Evolutionary conservation across 768 basidiomycete species (phyloP).

Genomic region (Paxillus involutus): DNA sequence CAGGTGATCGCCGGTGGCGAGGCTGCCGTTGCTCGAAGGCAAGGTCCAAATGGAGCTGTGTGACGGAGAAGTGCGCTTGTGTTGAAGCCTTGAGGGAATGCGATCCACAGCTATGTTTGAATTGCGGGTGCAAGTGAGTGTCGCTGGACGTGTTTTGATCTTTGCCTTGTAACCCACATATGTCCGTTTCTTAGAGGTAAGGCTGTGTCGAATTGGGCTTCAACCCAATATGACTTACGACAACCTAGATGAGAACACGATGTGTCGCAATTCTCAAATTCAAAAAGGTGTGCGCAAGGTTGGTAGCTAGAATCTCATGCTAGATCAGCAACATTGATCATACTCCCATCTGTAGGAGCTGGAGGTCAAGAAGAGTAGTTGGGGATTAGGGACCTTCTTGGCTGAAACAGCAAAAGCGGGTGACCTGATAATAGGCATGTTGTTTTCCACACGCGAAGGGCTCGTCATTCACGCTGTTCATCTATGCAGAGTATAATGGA

Average conservation of each 20-base stretch:
- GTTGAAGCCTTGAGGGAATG: slow-evolving; percentile 54
- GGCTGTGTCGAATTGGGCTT: not conserved
- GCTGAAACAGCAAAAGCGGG: slow-evolving; percentile 40
- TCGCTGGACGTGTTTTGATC: not conserved
- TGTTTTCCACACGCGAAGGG: not conserved
- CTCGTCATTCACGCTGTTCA: not conserved
- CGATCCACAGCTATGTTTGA: slow-evolving; percentile 61
- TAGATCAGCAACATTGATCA: not conserved
- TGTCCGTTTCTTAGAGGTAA: slow-evolving; percentile 23
- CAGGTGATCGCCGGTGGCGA: slow-evolving; percentile 54
- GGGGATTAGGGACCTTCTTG: slow-evolving; percentile 58
- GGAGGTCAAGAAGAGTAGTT: slow-evolving; percentile 42
- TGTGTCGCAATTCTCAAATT: slow-evolving; percentile 50
- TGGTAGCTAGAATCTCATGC: not conserved
- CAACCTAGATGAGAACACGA: slow-evolving; percentile 27
- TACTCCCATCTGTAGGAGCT: slow-evolving; percentile 32
- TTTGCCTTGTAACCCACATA: not conserved
- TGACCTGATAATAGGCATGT: slow-evolving; percentile 48
- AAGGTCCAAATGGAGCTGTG: slow-evolving; percentile 31
- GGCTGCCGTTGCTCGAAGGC: slow-evolving; percentile 53
- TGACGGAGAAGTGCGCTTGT: slow-evolving; percentile 53
- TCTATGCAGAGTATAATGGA: slow-evolving; percentile 59
- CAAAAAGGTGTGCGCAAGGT: slow-evolving; percentile 49
- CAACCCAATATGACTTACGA: not conserved
- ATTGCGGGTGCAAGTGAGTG: slow-evolving; percentile 50